phyloP scores from a whole-genome alignment of 176 grass and related monocot species.

The Zizania latifolia region DNA sequence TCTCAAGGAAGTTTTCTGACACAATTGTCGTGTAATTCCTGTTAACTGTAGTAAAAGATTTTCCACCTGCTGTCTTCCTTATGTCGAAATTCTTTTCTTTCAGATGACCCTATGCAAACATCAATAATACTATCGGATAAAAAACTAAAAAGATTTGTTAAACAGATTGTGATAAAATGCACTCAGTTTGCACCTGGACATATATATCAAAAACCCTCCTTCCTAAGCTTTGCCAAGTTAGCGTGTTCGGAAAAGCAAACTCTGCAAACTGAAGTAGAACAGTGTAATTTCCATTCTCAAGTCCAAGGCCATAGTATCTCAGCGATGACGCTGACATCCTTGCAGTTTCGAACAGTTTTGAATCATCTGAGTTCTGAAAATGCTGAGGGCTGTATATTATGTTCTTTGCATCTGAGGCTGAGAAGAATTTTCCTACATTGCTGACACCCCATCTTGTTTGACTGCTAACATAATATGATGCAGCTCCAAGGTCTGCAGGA shows the following conservation, averaged over 20 bases:
- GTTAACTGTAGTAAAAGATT: conserved; percentile 45
- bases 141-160: neutral
- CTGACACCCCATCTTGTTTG: conserved; percentile 64
- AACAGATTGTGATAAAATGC: neutral
- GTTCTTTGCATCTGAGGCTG: conserved; percentile 32
- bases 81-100: conserved; percentile 75
- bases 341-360: conserved; percentile 59
- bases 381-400: conserved; percentile 30
- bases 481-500: conserved; percentile 32
- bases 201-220: conserved; percentile 89
- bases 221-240: conserved; percentile 52
- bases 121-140: neutral
- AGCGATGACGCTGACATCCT: conserved; percentile 84
- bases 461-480: conserved; percentile 62
- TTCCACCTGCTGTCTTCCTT: conserved; percentile 65
- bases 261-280: conserved; percentile 76
- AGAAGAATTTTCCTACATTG: conserved; percentile 57
- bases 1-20: conserved; percentile 76
- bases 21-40: conserved; percentile 44
- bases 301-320: conserved; percentile 85
- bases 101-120: conserved; percentile 54
- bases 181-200: conserved; percentile 46
- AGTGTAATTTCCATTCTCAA: conserved; percentile 94
- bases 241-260: conserved; percentile 25
- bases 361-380: conserved; percentile 51